A percentile compares a stretch with the other conserved stretches of the same genome.
These are phyloP conservation scores for Nannizziopsis barbatae DNA, from an alignment of 2,329 filamentous ascomycete species.

Conservation along the genomic window DNA sequence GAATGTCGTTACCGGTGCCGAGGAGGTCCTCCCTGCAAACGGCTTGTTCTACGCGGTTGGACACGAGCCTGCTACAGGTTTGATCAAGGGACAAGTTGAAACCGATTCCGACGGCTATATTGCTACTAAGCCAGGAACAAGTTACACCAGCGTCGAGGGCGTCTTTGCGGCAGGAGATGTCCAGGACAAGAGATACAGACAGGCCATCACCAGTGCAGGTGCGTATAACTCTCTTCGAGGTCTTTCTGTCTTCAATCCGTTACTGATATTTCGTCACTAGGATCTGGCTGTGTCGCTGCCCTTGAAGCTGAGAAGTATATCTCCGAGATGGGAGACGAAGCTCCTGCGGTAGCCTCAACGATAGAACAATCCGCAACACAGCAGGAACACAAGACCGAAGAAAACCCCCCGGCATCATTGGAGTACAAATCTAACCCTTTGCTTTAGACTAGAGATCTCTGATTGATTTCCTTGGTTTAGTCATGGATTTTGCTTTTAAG, in stretches of 20 bases:
- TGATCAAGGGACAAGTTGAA: slow-evolving; percentile 83
- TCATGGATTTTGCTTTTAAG: slow-evolving; percentile 6
- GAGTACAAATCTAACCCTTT: slow-evolving; percentile 56
- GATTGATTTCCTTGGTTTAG: background rate
- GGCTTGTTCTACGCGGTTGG: slow-evolving; percentile 96
- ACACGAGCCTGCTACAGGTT: slow-evolving; percentile 81
- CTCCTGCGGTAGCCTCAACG: slow-evolving; percentile 24
- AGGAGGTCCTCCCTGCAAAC: slow-evolving; percentile 78
- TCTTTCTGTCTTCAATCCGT: background rate
- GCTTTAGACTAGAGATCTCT: slow-evolving; percentile 35
- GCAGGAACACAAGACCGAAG: slow-evolving; percentile 39
- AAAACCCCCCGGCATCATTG: slow-evolving; percentile 33
- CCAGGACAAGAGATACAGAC: slow-evolving; percentile 95
- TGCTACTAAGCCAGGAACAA: slow-evolving; percentile 75
- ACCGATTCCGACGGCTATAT: slow-evolving; percentile 88
- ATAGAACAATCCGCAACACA: slow-evolving; percentile 37
- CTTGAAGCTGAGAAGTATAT: slow-evolving; percentile 93
- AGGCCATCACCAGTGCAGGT: slow-evolving; percentile 96
- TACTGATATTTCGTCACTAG: slow-evolving; percentile 33
- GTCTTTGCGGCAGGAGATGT: slow-evolving; percentile 97
- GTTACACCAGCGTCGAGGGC: slow-evolving; percentile 75
- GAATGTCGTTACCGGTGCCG: slow-evolving; percentile 61
- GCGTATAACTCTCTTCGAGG: slow-evolving; percentile 31
- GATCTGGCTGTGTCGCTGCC: slow-evolving; percentile 88
- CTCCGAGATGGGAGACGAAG: slow-evolving; percentile 56